Conservation (phyloP, 2,329 filamentous ascomycete species). For the Emmonsiellopsis sp. region DNA sequence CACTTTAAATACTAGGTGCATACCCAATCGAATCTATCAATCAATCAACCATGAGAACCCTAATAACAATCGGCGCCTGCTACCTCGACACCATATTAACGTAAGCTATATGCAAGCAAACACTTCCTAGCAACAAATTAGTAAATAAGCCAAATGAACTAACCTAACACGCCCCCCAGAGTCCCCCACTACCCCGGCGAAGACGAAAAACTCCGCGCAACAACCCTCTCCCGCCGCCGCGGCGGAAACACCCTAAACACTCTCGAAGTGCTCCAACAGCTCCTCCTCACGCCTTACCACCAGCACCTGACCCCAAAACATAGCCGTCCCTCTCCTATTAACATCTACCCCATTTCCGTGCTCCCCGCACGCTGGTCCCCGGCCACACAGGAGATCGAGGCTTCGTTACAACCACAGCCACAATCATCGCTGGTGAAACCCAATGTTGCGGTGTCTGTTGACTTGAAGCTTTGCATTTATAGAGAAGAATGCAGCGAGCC, state of each 20-base stretch:
- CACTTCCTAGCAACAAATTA: slow-evolving; percentile 14
- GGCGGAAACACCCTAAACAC: slow-evolving; percentile 67
- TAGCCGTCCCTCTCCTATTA: too few relatives aligned
- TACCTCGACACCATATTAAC: slow-evolving; percentile 60
- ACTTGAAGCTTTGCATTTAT: slow-evolving; percentile 50
- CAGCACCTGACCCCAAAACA: slow-evolving; percentile 5
- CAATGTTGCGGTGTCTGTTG: slow-evolving; percentile 24
- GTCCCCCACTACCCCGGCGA: slow-evolving; percentile 59
- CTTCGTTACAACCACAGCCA: slow-evolving; percentile 39
- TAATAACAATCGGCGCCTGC: slow-evolving; percentile 55
- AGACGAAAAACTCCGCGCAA: slow-evolving; percentile 63
- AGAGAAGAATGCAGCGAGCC: slow-evolving; percentile 46
- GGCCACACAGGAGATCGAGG: slow-evolving; percentile 43
- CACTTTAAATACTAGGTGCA: not conserved
- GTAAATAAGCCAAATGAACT: not conserved
- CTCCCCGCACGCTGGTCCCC: slow-evolving; percentile 47
- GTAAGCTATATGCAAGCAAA: slow-evolving; percentile 25
- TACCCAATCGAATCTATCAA: not conserved
- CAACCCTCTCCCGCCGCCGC: slow-evolving; percentile 47
- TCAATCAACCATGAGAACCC: slow-evolving; percentile 36
- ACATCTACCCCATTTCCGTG: slow-evolving; percentile 32
- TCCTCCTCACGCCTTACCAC: slow-evolving; percentile 28
- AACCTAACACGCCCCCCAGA: slow-evolving; percentile 28
- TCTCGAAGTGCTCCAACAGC: slow-evolving; percentile 60
- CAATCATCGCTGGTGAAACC: too few relatives aligned